Evolutionary conservation across 768 basidiomycete genomes (phyloP), one percentile per base, ranked within the genome.

Genomic region (Clitopilus passeckerianus): DNA sequence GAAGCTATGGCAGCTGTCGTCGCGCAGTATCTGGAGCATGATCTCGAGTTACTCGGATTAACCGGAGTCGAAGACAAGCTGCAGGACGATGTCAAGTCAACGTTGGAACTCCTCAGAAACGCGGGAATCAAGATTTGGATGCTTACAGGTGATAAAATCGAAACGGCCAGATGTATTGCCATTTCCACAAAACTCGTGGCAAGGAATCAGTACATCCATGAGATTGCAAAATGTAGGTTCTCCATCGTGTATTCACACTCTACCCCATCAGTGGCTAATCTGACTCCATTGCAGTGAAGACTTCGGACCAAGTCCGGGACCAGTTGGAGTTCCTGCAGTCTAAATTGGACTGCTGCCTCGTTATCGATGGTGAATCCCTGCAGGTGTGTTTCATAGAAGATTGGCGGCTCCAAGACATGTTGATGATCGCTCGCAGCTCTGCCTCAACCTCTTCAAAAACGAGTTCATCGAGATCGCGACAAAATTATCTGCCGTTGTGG

Each of bases 41-140:
- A 98, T 61, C 73, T 99, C 34, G 96, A 99, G 71, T 72, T 99
- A 41, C 75, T 98, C 6, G 96, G 96, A 1, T 73, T 98, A 64
- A 99, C 97, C 0, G 97, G 96, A n/a, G 97, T 99, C 6, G 97
- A 99, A 71, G 97, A 99, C 72, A 98, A 98, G 74, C 74, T 99
- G 60, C 97, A 99, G 68, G 97, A 98, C 61, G 95, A 96, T 22
- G 96, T 99, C 66, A 95, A 91, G 71, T 85, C 88, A 50, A 97
- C 97, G 1, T 75, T 99, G 59, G 97, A 98, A 74, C 69, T 98
- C 56, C 72, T 99, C 63, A 78, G 95, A 64, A 98, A 98, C 70
- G 97, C 96, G 0, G 96, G 96, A 4, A 87, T 99, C 74, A 97
- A 92, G 81, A 98, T 99, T 60, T 99, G 97, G 97, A 98, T 98